Percentiles rank a stretch among this genome's conserved stretches.
Evolutionary conservation across 306 rosid genomes (phyloP).

Genomic region (Senna siamea): DNA sequence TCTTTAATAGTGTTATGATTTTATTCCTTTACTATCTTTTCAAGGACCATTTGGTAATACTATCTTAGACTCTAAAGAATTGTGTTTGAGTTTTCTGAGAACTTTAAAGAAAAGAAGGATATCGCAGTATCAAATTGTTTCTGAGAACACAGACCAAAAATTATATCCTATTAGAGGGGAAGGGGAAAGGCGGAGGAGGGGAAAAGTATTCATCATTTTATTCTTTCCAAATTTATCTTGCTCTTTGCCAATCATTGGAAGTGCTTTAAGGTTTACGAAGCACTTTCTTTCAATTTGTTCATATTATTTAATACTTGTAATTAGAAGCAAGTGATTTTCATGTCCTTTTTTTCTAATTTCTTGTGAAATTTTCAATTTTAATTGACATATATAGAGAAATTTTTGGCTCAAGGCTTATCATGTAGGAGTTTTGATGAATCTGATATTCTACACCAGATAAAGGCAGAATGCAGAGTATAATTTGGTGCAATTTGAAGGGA

Average conservation of each 20-base stretch:
- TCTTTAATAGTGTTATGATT: background rate
- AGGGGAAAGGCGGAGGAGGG: no score
- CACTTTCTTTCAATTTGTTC: background rate
- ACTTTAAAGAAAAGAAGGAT: background rate
- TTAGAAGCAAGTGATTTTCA: background rate
- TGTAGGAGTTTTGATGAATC: background rate
- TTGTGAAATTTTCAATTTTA: conserved; percentile 4
- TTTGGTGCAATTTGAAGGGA: background rate
- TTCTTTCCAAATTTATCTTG: no score
- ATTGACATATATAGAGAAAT: background rate
- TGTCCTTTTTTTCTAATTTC: background rate
- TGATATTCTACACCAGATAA: background rate
- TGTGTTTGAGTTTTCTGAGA: conserved; percentile 2
- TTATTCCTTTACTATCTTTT: background rate
- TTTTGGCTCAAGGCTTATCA: no score
- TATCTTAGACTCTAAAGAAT: background rate
- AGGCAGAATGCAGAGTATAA: background rate
- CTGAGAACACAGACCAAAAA: no score
- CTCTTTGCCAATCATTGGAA: background rate
- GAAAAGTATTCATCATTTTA: no score
- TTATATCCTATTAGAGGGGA: no score
- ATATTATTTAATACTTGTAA: background rate
- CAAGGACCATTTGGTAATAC: background rate
- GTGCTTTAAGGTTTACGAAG: background rate
- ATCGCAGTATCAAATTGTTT: background rate